Evolutionary conservation across 306 rosid species (phyloP), one percentile per base, ranked within the genome.

Genomic region (Citrullus amarus): DNA sequence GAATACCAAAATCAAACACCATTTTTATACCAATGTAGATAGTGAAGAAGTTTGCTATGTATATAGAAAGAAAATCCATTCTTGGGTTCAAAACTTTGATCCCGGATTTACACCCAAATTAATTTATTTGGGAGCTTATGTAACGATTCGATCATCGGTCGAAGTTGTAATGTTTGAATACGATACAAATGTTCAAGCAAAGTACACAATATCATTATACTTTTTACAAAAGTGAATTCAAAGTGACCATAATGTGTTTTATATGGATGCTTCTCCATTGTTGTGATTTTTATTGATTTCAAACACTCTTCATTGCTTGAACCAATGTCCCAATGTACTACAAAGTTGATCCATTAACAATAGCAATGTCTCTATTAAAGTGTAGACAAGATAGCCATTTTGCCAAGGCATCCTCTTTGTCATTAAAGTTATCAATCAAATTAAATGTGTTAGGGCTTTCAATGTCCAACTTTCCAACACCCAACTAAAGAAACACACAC

Each of bases 41-140:
- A 85, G 85, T 77, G 83, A 78, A 82, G 81, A 83, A 76, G 83
- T 57, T 79, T 83, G 81, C 78, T 71, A 77, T 84, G 81, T 92
- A 83, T 74, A 85, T 81, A 87, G 82, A 80, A 69, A 83, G 66
- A 39, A 68, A 68, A 50, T 81, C 70, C 78, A 56, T 78, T 48
- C 32, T 82, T 62, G 77, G 79, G 50, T 53, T 53, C 48, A 74
- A 32, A 53, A 54, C 28, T 72, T 74, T 54, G 48, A 54, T 53
- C 78, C 78, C 78, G 3, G 32, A 74, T 74, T 74, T 15, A 34
- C 5, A 74, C 78, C 62, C 63, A 32, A 16, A 32, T 53, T 53
- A 53, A 17, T 51, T 74, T 74, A 74, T 74, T 17, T 18, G 48
- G 63, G 48, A 55, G 28, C 28, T 30, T 51, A 72, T 53, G 48